These are phyloP conservation scores for Coemansia sp. DNA, from an alignment of 371 early-diverging fungal genomes.

Conservation along the genomic window DNA sequence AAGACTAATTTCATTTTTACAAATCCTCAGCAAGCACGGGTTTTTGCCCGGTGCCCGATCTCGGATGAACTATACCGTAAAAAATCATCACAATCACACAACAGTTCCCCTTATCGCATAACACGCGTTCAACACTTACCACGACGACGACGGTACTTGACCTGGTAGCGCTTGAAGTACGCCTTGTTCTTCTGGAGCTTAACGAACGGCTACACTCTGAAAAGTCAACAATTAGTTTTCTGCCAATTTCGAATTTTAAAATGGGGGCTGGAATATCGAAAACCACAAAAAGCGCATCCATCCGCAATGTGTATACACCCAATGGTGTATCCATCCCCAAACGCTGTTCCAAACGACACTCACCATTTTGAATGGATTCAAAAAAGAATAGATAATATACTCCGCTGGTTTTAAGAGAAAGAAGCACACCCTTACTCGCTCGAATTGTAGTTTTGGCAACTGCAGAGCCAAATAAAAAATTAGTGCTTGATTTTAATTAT, in stretches of 20 bases:
- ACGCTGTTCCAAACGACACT: constrained; percentile 2
- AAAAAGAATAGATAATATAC: constrained; percentile 16
- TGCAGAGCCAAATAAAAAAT: background rate
- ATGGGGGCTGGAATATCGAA: background rate
- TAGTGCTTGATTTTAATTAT: background rate
- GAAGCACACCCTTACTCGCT: background rate
- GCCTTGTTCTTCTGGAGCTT: constrained; percentile 95
- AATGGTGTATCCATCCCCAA: background rate
- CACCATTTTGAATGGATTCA: constrained; percentile 42
- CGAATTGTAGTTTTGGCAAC: background rate
- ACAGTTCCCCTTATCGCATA: background rate
- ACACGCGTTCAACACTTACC: constrained; percentile 62
- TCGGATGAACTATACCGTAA: constrained; percentile 78
- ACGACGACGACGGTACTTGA: constrained; percentile 97
- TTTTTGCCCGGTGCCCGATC: constrained; percentile 32
- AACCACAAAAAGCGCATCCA: background rate
- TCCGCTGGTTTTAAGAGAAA: constrained; percentile 36
- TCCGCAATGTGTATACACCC: background rate
- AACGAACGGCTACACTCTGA: constrained; percentile 71
- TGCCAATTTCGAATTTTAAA: background rate
- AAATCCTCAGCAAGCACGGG: constrained; percentile 52
- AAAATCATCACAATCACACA: constrained; percentile 31
- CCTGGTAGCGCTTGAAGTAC: constrained; percentile 99
- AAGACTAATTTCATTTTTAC: constrained; percentile 56
- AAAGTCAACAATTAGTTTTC: background rate